Base-by-base conservation (phyloP, 495 filamentous ascomycete species). In the Hypoxylon perforatum region DNA sequence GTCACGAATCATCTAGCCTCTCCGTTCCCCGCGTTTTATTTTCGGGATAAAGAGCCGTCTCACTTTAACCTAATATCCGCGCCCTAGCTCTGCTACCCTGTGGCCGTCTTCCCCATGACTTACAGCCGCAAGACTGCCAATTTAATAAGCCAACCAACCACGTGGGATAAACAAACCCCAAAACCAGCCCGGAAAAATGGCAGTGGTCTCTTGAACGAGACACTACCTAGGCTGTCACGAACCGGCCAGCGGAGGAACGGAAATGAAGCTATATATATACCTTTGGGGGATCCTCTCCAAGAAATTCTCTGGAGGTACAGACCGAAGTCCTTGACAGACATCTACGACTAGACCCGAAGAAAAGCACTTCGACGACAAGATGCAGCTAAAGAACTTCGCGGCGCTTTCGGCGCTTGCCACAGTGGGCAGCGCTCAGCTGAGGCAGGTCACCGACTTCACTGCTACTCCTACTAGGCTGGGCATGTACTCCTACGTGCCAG, bases 401-500 rank as follows among this genome's bases (percentile, higher is more conserved):
- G 65, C 69, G 45, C 50, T 75, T 23, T 55, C 72, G 25, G 76
- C 73, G 30, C 74, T 81, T 33, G 68, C 67, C 18, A 53, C 67
- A 23, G 1, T 76, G 38, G 77, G 73, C 66, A 76, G 51, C 42
- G 39, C 57, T 66, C 75, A 80, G 49, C 52, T 78, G 51, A 73
- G 57, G 15, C 66, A 77, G 33, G 78, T 82, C 48, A 76, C 54
- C 14, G 68, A 75, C 70, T 84, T 83, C 62, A 82, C 73, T 4
- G 65, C 73, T 54, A 78, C 76, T 38, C 80, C 83, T 11, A 82
- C 80, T 4, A 77, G 75, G 45, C 70, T 80, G 18, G 74, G 73
- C 50, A 85, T 87, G 83, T 88, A 81, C 69, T 78, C 85, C 48
- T 87, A 85, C 64, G 81, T 86, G 36, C 86, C 86, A 4, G 75